phyloP scores from a whole-genome alignment of 2,329 filamentous ascomycete genomes.

The Cladosporium phlei region DNA sequence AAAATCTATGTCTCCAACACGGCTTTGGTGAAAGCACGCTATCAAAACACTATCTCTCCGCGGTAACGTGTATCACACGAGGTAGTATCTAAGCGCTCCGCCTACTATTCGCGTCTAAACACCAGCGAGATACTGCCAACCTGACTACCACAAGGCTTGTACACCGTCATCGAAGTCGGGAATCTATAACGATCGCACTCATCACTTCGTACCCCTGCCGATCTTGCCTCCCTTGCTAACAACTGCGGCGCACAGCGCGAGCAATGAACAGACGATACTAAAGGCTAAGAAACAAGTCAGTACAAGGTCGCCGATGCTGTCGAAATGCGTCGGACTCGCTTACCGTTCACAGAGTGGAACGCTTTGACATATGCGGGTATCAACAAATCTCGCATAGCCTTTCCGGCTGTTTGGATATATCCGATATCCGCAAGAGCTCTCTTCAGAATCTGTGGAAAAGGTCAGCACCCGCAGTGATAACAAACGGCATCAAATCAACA shows the following conservation, averaged over 20 bases:
- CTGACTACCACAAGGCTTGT: too few relatives aligned
- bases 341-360: slow-evolving; percentile 26
- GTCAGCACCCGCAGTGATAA: background rate
- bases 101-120: too few relatives aligned
- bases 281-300: background rate
- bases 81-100: too few relatives aligned
- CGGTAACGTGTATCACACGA: too few relatives aligned
- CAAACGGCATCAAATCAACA: slow-evolving; percentile 1
- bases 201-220: too few relatives aligned
- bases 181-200: too few relatives aligned
- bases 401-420: slow-evolving; percentile 32
- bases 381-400: slow-evolving; percentile 18
- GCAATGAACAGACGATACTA: background rate
- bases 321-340: background rate
- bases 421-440: slow-evolving; percentile 37
- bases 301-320: background rate
- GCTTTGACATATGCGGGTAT: slow-evolving; percentile 25
- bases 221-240: slow-evolving; percentile 2
- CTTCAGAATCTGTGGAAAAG: slow-evolving; percentile 35
- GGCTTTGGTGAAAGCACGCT: too few relatives aligned
- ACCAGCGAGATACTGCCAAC: too few relatives aligned
- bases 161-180: too few relatives aligned
- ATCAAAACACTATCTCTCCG: too few relatives aligned
- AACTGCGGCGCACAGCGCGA: background rate
- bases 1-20: background rate